Conservation (phyloP, 2,329 filamentous ascomycete genomes). For the Blumeriella jaapii region DNA sequence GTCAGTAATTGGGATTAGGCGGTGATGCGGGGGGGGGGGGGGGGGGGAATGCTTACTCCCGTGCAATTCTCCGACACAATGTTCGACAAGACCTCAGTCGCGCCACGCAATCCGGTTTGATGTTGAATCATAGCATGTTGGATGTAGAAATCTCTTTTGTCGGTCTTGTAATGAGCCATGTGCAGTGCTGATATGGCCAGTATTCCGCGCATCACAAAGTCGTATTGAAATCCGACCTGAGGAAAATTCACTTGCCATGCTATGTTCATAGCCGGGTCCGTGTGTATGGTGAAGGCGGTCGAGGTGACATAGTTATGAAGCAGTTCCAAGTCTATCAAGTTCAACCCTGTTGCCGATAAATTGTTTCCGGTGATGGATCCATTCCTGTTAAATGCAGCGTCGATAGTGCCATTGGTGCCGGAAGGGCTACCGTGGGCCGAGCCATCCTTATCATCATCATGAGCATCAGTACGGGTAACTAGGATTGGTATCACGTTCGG, state of each 20-base stretch:
- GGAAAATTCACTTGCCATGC: conserved; percentile 37
- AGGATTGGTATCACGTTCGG: no score
- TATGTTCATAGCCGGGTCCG: conserved; percentile 31
- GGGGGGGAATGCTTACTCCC: conserved; percentile 9
- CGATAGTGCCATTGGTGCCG: not conserved
- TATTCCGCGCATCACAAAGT: conserved; percentile 37
- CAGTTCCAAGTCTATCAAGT: conserved; percentile 37
- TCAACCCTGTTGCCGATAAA: conserved; percentile 18
- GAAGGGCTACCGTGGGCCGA: conserved; percentile 4
- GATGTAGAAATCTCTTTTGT: conserved; percentile 30
- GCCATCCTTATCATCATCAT: conserved; percentile 1
- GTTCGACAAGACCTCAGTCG: conserved; percentile 27
- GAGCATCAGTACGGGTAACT: no score
- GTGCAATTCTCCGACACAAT: conserved; percentile 27
- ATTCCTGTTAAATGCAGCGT: not conserved
- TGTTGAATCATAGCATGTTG: conserved; percentile 30
- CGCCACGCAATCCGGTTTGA: conserved; percentile 23
- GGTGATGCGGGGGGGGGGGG: not conserved
- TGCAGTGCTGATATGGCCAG: conserved; percentile 40
- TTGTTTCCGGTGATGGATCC: not conserved
- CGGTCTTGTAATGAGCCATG: conserved; percentile 32
- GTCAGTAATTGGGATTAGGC: not conserved
- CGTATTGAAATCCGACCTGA: conserved; percentile 34
- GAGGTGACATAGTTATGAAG: conserved; percentile 40
- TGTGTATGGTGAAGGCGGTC: conserved; percentile 37